Evolutionary conservation across 2,329 filamentous ascomycete genomes (phyloP).

Genomic region (Shiraia sp.): DNA sequence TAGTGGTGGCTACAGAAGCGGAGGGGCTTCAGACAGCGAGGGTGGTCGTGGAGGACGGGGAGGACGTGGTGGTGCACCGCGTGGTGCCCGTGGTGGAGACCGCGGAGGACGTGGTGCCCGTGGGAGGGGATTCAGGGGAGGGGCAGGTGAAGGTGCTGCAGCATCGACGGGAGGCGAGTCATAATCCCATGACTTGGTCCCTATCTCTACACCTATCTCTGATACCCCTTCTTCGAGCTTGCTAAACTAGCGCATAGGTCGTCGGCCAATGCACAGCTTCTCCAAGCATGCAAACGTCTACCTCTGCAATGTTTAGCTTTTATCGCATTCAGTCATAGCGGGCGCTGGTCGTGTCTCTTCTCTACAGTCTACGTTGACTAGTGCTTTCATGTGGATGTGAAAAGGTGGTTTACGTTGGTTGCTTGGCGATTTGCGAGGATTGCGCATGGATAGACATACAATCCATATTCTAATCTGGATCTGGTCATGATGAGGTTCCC

Average conservation of each 20-base stretch:
- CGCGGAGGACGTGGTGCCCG: conserved; percentile 49
- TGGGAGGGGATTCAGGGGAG: conserved; percentile 35
- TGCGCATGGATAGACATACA: background rate
- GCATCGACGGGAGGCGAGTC: conserved; percentile 45
- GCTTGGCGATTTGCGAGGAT: background rate
- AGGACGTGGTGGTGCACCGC: conserved; percentile 51
- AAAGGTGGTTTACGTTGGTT: conserved; percentile 5
- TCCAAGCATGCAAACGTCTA: conserved; percentile 3
- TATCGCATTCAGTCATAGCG: conserved; percentile 32
- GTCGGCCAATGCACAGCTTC: conserved; percentile 3
- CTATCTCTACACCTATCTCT: conserved; percentile 22
- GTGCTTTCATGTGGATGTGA: background rate
- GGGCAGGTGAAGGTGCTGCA: conserved; percentile 39
- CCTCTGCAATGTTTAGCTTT: conserved; percentile 14
- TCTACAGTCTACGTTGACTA: conserved; percentile 10
- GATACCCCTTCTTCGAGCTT: conserved; percentile 37
- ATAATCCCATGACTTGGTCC: conserved; percentile 21
- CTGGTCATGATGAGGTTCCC: conserved; percentile 4
- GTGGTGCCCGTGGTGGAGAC: conserved; percentile 57
- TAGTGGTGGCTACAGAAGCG: conserved; percentile 81
- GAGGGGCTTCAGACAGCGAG: conserved; percentile 75
- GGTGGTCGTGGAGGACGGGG: conserved; percentile 63
- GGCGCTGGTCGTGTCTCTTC: conserved; percentile 30
- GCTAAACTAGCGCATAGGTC: conserved; percentile 19
- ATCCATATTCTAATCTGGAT: background rate